Evolutionary conservation across 2,329 filamentous ascomycete species (phyloP), one percentile per base, ranked within the genome.

Genomic region (Penicillium occitanis): DNA sequence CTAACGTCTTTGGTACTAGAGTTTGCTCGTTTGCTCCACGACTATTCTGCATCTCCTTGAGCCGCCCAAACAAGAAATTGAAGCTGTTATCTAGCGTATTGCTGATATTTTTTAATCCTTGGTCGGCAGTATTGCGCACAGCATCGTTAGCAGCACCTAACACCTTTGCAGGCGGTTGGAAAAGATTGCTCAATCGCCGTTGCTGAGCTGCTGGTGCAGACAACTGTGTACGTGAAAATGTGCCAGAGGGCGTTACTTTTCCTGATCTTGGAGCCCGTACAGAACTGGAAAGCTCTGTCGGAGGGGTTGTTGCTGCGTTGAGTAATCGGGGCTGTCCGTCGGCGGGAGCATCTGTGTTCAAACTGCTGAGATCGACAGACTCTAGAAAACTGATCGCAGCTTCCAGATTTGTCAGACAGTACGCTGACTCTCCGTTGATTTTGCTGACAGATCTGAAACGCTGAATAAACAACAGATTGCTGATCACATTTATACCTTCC

Each of bases 381-480:
- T 98, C 91, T 14, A 99, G 82, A 73, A 99, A 99, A 62, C 91
- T 93, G 65, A 98, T 92, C 66, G 94, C 91, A 19, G 95, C 95
- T 78, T 99, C 95, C 1, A 99, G 85, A 71, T 97, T 99, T 48
- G 96, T 97, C 66, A 99, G 83, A 74, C 95, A 98, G 77, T 99
- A 99, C 0, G 95, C 93, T 13, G 93, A 91, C 78, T 99, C 95
- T 17, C 95, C 95, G 66, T 96, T 92, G 44, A 98, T 86, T 73
- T 94, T 97, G 69, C 84, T 89, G 62, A 91, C 87, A 76, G 92
- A 91, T 65, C 95, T 88, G 76, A 99, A 99, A 68, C 91, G 84
- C 75, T 98, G 93, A 70, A 98, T 93, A 76, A 98, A 99, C 71
- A 91, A 88, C n/a, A 96, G 83, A 76, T 99, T 96, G 81, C 94